Conservation (phyloP, 164 flowering plant species). For the Chimonanthus praecox region DNA sequence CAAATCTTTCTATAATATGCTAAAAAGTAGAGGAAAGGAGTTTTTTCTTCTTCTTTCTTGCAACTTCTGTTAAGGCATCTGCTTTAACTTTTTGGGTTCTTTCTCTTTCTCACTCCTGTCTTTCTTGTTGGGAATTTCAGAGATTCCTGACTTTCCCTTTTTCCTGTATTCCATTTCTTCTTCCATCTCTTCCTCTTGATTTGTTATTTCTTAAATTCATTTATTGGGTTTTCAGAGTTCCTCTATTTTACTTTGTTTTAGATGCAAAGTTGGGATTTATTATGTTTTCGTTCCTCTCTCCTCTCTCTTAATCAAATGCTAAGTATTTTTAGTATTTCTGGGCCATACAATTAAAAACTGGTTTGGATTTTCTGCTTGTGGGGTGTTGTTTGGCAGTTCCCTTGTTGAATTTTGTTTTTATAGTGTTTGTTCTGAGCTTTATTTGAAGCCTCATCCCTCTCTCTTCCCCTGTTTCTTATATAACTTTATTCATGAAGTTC, state of each 20-base stretch:
- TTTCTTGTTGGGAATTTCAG: constrained; percentile 5
- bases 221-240: background rate
- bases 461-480: background rate
- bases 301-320: background rate
- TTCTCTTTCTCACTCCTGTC: constrained; percentile 1
- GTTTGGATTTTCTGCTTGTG: too few relatives aligned
- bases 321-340: background rate
- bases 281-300: background rate
- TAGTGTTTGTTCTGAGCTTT: too few relatives aligned
- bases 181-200: background rate
- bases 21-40: background rate
- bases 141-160: background rate
- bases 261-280: background rate
- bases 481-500: background rate
- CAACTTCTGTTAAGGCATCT: constrained; percentile 8
- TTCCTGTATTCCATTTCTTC: background rate
- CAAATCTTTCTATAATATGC: background rate
- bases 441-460: too few relatives aligned
- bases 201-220: background rate
- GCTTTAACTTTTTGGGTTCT: constrained; percentile 4
- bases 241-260: background rate
- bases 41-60: constrained; percentile 6
- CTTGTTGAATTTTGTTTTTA: background rate
- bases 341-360: too few relatives aligned
- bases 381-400: background rate